These are phyloP conservation scores for Trametes cubensis DNA, from an alignment of 768 basidiomycete species.

Conservation along the genomic window DNA sequence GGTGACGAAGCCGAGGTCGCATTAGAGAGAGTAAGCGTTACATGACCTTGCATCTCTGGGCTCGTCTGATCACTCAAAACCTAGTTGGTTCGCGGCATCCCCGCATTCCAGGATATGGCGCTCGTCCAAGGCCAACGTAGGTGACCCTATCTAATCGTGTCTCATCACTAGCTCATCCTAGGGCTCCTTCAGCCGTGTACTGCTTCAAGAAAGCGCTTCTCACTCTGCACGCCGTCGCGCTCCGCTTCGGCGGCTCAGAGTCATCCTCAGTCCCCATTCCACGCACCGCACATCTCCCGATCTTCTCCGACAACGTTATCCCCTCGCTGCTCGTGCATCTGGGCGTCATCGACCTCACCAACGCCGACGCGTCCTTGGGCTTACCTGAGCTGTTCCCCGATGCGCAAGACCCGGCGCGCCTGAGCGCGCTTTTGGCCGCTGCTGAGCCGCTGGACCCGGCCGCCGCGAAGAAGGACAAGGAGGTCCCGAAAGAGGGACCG, in stretches of 20 bases:
- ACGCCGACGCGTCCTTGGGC: slow-evolving; percentile 39
- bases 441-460: slow-evolving; percentile 15
- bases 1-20: slow-evolving; percentile 29
- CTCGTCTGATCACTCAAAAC: neutral
- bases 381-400: slow-evolving; percentile 53
- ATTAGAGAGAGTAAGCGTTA: slow-evolving; percentile 28
- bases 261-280: slow-evolving; percentile 54
- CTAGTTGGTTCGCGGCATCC: slow-evolving; percentile 76
- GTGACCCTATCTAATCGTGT: slow-evolving; percentile 27
- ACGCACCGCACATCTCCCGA: slow-evolving; percentile 56
- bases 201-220: slow-evolving; percentile 91
- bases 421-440: slow-evolving; percentile 46
- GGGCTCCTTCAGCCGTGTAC: slow-evolving; percentile 61
- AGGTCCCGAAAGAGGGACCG: slow-evolving; percentile 50
- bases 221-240: slow-evolving; percentile 66
- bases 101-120: slow-evolving; percentile 81
- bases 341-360: slow-evolving; percentile 70
- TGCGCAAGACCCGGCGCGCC: slow-evolving; percentile 41
- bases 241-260: slow-evolving; percentile 63
- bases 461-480: slow-evolving; percentile 25
- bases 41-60: too few species aligned
- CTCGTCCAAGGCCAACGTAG: slow-evolving; percentile 64
- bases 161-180: neutral
- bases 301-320: slow-evolving; percentile 81
- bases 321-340: slow-evolving; percentile 82